Conservation (phyloP, 2,329 filamentous ascomycete genomes). For the Paecilomyces fulvus region DNA sequence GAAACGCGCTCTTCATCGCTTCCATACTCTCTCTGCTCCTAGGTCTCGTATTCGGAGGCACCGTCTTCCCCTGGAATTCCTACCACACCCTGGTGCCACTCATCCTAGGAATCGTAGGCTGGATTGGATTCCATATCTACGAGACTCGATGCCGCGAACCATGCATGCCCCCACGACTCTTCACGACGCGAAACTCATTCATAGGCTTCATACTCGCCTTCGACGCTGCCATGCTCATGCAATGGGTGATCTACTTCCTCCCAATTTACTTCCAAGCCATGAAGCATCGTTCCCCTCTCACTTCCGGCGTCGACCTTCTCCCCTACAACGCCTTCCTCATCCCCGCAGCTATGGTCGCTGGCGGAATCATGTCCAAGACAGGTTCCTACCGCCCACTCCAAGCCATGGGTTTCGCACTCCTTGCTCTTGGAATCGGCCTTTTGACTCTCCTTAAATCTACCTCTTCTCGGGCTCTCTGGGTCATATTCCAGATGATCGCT, state of each 20-base stretch:
- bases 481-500: slow-evolving; percentile 15
- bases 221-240: slow-evolving; percentile 27
- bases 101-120: slow-evolving; percentile 17
- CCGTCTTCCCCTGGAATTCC: slow-evolving; percentile 20
- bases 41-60: slow-evolving; percentile 22
- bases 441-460: slow-evolving; percentile 15
- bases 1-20: slow-evolving; percentile 19
- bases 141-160: slow-evolving; percentile 15
- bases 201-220: slow-evolving; percentile 28
- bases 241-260: slow-evolving; percentile 34
- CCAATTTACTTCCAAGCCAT: slow-evolving; percentile 42
- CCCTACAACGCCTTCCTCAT: slow-evolving; percentile 18
- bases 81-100: slow-evolving; percentile 21
- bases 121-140: slow-evolving; percentile 14
- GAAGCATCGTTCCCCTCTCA: slow-evolving; percentile 19
- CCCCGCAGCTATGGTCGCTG: slow-evolving; percentile 20
- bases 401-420: slow-evolving; percentile 18
- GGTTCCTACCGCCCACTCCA: slow-evolving; percentile 26
- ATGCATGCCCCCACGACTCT: slow-evolving; percentile 37
- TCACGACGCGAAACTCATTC: slow-evolving; percentile 33
- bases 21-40: slow-evolving; percentile 22
- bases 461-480: not conserved
- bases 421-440: slow-evolving; percentile 18
- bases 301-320: slow-evolving; percentile 23
- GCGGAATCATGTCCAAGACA: slow-evolving; percentile 22